Evolutionary conservation across 2,329 filamentous ascomycete genomes (phyloP), one percentile per base, ranked within the genome.

Genomic region (Venturiaceae sp.): DNA sequence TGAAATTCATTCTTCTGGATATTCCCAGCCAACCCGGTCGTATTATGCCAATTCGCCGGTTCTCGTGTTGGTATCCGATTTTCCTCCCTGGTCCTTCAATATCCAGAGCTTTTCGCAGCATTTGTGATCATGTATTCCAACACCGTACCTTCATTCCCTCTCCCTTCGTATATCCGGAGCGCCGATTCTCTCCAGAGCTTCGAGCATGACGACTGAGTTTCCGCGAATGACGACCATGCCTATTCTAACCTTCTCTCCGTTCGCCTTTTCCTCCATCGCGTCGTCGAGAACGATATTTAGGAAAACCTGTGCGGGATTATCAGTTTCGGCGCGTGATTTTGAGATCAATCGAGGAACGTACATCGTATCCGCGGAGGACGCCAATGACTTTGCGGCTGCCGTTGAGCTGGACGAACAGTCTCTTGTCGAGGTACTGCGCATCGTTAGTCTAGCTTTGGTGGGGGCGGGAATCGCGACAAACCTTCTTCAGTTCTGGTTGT

Each of bases 401-500:
- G 75, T 99, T 99, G 58, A 99, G 80, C 75, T 99, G 92, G 65
- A 97, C 91, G 74, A 96, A 96, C 70, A 99, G 83, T 76, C 92
- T 84, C 84, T 99, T 99, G 81, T 99, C 94, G 76, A 99, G 91
- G 76, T 99, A 99, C 94, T 34, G 44, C 26, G 46, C 28, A 30
- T 61, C 36, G 21, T 59, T 36, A 52, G 57, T 19, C 19, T 23
- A 4, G 6, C 13, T 19, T 30, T 39, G 19, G 21, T 39, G 57
- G 44, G 46, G 63, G 59, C 19, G 63, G 62, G 62, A 23, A n/a
- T 50, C 8, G 9, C 6, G 37, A 70, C 71, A 60, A 76, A 95
- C 94, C 85, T 97, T 99, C 79, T 97, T 99, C 63, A 99, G 84
- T 80, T 99, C 95, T 68, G 94, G 94, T 78, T 97, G 94, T 73